These are phyloP conservation scores for Tuber magnatum DNA, from an alignment of 495 filamentous ascomycete species.

Conservation along the genomic window DNA sequence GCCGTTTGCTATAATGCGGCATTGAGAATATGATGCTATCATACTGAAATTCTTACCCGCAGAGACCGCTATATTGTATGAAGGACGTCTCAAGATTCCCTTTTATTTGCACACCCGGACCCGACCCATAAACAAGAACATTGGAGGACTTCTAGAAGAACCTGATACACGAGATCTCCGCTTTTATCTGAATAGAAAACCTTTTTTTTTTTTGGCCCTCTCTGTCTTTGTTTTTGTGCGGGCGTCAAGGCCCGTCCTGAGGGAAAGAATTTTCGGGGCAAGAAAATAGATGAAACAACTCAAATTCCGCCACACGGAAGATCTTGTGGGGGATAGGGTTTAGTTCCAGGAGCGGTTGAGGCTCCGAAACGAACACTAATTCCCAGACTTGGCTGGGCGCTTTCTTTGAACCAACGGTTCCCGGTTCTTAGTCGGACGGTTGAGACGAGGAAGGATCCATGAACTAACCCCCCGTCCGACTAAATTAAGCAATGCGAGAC, in stretches of 20 bases:
- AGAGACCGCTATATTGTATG: neutral
- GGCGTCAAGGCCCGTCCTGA: neutral
- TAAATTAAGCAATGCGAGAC: neutral
- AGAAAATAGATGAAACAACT: neutral
- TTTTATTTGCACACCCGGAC: neutral
- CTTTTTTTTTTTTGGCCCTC: neutral
- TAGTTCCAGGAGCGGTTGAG: neutral
- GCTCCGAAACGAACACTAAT: neutral
- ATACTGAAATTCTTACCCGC: neutral
- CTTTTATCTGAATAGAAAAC: neutral
- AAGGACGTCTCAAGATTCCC: neutral
- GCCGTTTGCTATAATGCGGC: neutral
- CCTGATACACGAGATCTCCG: neutral
- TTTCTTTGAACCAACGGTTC: neutral
- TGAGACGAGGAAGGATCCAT: slow-evolving; percentile 5
- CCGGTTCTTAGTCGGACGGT: neutral
- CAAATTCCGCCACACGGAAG: neutral
- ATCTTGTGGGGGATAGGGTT: neutral
- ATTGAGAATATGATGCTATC: neutral
- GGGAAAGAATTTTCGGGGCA: neutral
- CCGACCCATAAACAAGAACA: neutral
- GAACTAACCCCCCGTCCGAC: neutral
- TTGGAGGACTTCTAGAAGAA: neutral
- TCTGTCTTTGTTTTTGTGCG: neutral
- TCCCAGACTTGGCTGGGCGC: neutral